Base-by-base conservation (phyloP, 306 rosid species). In the Abrus pulchellus region DNA sequence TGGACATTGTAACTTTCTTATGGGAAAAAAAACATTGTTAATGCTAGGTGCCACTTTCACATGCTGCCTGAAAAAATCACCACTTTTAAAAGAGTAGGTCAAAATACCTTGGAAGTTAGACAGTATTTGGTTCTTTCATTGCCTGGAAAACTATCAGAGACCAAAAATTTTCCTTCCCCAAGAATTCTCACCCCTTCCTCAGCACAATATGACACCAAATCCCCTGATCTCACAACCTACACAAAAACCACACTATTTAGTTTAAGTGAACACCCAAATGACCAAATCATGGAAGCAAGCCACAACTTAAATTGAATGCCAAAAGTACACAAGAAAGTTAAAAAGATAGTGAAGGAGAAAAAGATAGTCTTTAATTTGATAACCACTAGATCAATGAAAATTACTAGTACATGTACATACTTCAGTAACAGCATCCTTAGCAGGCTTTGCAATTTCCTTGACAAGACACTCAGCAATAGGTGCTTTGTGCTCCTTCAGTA, bases 391-490 rank as follows among this genome's bases (percentile, higher is more conserved):
- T 8, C 12, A 11, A 75, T 47, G 64, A 66, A 56, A 65, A 12
- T 47, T 32, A 74, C 49, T 33, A 29, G 30, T 29, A 6, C n/a
- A 10, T 29, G 13, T 13, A 81, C 88, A 45, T 56, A 92, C 97
- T 89, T 94, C 98, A 40, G 90, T 84, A 13, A 87, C 88, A 11
- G 97, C 85, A 85, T 94, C 98, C 76, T 94, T 94, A 5, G 94
- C 92, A 41, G 97, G 97, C 77, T 92, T 94, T 53, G 97, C 97
- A 59, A 94, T 92, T 82, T 94, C 98, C 64, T 90, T 94, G 59
- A 92, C 94, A 69, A 94, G 89, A n/a, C 96, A 92, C 89, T 94
- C 92, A 7, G 93, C 94, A 85, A 94, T 90, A 8, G 95, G 93
- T 53, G 86, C 77, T 68, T 88, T 94, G 73, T 92, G 90, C 53